Base-by-base conservation (phyloP, 352 stramenopile species). In the Globisporangium paroecandrum region DNA sequence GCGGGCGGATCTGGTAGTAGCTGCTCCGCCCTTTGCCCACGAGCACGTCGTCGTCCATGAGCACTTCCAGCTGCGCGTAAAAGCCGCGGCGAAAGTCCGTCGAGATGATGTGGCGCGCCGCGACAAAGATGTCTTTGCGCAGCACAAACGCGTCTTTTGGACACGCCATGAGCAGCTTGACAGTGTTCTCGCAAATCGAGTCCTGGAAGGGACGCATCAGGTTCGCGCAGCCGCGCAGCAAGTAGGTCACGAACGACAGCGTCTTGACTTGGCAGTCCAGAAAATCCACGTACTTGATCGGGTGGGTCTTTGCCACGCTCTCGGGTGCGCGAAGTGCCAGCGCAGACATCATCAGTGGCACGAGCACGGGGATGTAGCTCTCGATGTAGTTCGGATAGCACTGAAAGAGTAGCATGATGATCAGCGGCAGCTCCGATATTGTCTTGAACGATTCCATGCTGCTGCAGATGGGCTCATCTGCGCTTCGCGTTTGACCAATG, bases 381-480 rank as follows among this genome's bases (percentile, higher is more conserved):
- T 98, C 96, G 29, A 99, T 95, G 73, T 97, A 98, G 61, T 92
- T 98, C 20, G 95, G 95, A 78, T 99, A 99, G 61, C 98, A 94
- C 79, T 99, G 97, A 68, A 99, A 99, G 46, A 99, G 89, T 56
- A 99, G 77, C 94, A 99, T 99, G 65, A 99, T 97, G 75, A 98
- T 98, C 51, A 99, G 77, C n/a, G 97, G 97, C 64, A 97, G 92
- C 78, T 99, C 98, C 6, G 93, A 97, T 53, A 99, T 90, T 20
- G 98, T 96, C 71, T 96, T 97, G 76, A 98, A 98, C 38, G 92
- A 98, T 69, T 98, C 90, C 66, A 94, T 79, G 68, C 87, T 93
- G 69, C 80, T 89, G 65, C 81, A 92, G 8, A 97, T 77, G 5
- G 71, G 73, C n/a, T 91, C 79, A 25, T 84, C 76, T 12, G 64